Percentiles rank a stretch among this genome's conserved stretches.
Conservation (phyloP, 768 basidiomycete genomes). For the Botryobasidium botryosum region DNA sequence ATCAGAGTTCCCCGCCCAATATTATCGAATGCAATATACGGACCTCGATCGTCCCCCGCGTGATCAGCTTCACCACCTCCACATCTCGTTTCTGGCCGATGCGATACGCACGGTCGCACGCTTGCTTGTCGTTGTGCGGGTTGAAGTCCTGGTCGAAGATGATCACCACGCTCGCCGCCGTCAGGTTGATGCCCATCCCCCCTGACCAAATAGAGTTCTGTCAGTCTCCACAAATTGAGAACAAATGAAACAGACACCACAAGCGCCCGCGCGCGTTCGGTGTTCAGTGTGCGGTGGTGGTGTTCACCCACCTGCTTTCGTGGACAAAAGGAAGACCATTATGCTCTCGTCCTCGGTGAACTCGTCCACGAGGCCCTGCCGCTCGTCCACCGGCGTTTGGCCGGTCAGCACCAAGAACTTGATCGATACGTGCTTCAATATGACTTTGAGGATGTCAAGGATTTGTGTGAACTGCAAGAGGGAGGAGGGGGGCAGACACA, state of each 20-base stretch:
- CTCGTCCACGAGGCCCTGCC: conserved; percentile 88
- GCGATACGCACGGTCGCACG: conserved; percentile 92
- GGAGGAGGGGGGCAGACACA: not conserved
- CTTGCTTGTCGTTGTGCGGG: conserved; percentile 93
- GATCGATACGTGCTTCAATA: conserved; percentile 53
- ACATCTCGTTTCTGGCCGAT: conserved; percentile 92
- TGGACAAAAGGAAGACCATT: conserved; percentile 76
- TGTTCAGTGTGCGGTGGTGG: conserved; percentile 18
- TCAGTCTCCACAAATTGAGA: not conserved
- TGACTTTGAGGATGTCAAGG: conserved; percentile 76
- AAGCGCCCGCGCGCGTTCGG: not conserved
- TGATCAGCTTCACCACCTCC: conserved; percentile 86
- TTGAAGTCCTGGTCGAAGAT: conserved; percentile 98
- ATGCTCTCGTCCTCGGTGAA: conserved; percentile 78
- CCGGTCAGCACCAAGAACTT: conserved; percentile 80
- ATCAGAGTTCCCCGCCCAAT: conserved; percentile 1
- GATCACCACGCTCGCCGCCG: conserved; percentile 88
- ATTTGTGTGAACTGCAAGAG: conserved; percentile 86
- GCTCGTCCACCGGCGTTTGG: conserved; percentile 80
- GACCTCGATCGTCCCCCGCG: conserved; percentile 77
- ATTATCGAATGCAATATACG: too few relatives aligned
- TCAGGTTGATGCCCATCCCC: conserved; percentile 93
- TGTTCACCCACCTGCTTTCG: conserved; percentile 45
- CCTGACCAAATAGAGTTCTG: conserved; percentile 16
- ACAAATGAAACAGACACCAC: not conserved